A percentile compares a stretch with the other conserved stretches of the same genome.
These are phyloP conservation scores for Lotus japonicus DNA, from an alignment of 306 rosid genomes.

Conservation along the genomic window DNA sequence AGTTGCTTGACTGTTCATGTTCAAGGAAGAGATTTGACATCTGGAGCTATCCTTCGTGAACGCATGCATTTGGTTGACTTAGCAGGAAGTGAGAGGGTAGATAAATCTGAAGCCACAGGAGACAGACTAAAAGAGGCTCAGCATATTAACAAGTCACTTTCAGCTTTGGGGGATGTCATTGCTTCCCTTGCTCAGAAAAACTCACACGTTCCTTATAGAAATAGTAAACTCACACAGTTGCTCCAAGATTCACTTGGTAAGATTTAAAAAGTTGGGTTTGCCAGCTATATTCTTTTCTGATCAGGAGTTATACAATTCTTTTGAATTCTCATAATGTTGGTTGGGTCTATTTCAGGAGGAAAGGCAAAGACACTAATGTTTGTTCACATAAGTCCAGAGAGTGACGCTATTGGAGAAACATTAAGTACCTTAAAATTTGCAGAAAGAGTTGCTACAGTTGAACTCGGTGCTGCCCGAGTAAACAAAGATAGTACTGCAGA, in stretches of 20 bases:
- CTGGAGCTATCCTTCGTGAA: slow-evolving; percentile 72
- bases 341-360: slow-evolving; percentile 60
- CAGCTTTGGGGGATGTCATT: slow-evolving; percentile 97
- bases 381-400: slow-evolving; percentile 93
- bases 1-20: slow-evolving; percentile 98
- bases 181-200: slow-evolving; percentile 96
- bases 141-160: slow-evolving; percentile 87
- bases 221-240: slow-evolving; percentile 93
- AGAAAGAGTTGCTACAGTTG: slow-evolving; percentile 95
- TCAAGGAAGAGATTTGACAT: slow-evolving; percentile 93
- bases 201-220: slow-evolving; percentile 90
- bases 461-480: slow-evolving; percentile 91
- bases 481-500: slow-evolving; percentile 81
- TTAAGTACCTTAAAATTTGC: slow-evolving; percentile 95
- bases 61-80: slow-evolving; percentile 99
- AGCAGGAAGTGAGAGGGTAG: slow-evolving; percentile 98
- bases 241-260: slow-evolving; percentile 98
- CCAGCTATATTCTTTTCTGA: not conserved
- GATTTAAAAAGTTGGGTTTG: slow-evolving; percentile 20
- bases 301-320: not conserved
- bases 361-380: slow-evolving; percentile 97
- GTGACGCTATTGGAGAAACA: slow-evolving; percentile 81
- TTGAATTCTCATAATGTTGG: slow-evolving; percentile 6
- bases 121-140: slow-evolving; percentile 97
- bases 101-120: slow-evolving; percentile 97